Base-by-base conservation (phyloP, 1,139 yeast genomes). In the Suhomyces maxii region DNA sequence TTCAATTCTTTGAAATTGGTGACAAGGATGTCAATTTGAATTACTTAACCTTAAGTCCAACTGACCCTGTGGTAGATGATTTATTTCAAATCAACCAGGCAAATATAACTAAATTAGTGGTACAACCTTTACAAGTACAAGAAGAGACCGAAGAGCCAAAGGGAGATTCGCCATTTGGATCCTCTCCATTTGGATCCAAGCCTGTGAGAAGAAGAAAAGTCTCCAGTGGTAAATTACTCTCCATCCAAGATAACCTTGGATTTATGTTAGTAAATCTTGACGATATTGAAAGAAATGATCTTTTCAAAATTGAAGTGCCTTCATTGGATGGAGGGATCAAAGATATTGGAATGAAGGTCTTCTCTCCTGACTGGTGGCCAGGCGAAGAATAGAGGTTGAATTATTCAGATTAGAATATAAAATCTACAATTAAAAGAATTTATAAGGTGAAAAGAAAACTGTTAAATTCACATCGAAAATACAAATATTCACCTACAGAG, bases 311-410 rank as follows among this genome's bases (percentile, higher is more conserved):
- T 8, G 70, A 66, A 41, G 45, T 69, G 1, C 71, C 71, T 2
- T 56, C 56, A 12, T 49, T 65, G 6, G 58, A 58, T 8, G 53
- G 53, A 7, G 59, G 58, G 3, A 52, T 40, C 26, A 39, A 36
- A 38, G 39, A 39, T 7, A 53, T 73, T 6, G 79, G 78, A 0
- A 63, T 82, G 12, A 76, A 74, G 52, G 84, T 79, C 0, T 71
- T 67, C 48, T 67, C 69, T 26, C 89, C 90, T 0, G 80, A 75
- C 41, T 83, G 88, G 88, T 84, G 89, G 89, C 88, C 89, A 0
- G 65, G 58, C 40, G 64, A 60, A 7, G 50, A 44, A 7, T 36
- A 34, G 31, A 28, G 31, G 31, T 28, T 28, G 23, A 8, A 28
- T 13, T 13, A 14, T 26, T 18, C 30, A 14, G 26, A 6, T 18